Evolutionary conservation across 169 alveolate genomes (phyloP), one percentile per base, ranked within the genome.

Genomic region (Toxoplasma gondii): DNA sequence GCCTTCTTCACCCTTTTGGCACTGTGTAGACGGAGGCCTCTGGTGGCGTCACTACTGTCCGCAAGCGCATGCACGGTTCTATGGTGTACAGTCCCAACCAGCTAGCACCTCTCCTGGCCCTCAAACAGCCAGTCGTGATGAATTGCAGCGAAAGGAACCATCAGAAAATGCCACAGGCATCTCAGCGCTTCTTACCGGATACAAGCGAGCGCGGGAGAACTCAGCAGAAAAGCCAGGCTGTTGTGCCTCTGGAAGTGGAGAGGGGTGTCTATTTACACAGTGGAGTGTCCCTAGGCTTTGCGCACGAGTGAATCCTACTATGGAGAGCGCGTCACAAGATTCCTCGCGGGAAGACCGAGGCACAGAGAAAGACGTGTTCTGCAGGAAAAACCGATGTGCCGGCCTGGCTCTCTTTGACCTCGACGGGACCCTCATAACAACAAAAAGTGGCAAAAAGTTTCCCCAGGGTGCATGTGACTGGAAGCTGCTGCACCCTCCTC

Each of bases 381-480:
- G 74, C 74, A 16, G 74, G 24, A 31, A 4, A 31, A 19, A 22
- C 91, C 4, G 44, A 31, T 94, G 96, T 88, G 78, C 88, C 24
- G 92, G 91, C 58, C 88, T 94, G 29, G 96, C 96, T 2, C 34
- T 91, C 58, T 94, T 94, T 39, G 96, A 94, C n/a, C 54, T 94
- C 39, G 96, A 94, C 38, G 96, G 96, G 49, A 94, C 96, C 41
- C 80, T 94, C 45, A 94, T 94, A 29, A 69, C 93, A n/a, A 94
- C 96, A n/a, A 90, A 93, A 27, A 94, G 96, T 70, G 94, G 94
- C 70, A 94, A 94, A 54, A 88, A 70, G 88, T 91, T 94, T 36
- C 96, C 96, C 1, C 69, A 41, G 24, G 49, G 54, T 86, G n/a
- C 80, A 17, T 17, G 49, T 29, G 96, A 94, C 93, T 94, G 96